These are phyloP conservation scores for Ambispora gerdemannii DNA, from an alignment of 192 early-diverging fungal genomes.

Conservation along the genomic window DNA sequence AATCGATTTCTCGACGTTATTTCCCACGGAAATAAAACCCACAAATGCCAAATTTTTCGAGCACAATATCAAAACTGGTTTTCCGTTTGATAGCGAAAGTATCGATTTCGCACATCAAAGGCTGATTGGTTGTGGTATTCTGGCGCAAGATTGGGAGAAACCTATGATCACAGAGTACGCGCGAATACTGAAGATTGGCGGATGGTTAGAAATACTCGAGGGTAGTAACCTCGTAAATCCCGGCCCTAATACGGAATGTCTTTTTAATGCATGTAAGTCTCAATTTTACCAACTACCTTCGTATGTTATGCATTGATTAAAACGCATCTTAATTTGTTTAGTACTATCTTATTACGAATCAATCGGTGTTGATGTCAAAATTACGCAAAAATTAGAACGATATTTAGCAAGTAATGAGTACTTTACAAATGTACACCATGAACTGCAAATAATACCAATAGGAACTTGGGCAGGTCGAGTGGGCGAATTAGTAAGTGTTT, in stretches of 20 bases:
- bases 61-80: not conserved
- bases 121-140: not conserved
- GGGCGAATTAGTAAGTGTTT: not conserved
- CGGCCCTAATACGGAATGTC: not conserved
- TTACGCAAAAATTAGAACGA: not conserved
- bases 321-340: not conserved
- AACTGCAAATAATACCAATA: not conserved
- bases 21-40: not conserved
- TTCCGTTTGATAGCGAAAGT: not conserved
- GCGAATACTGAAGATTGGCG: slow-evolving; percentile 40
- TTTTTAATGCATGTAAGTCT: not conserved
- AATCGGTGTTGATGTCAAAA: not conserved
- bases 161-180: slow-evolving; percentile 34
- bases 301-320: not conserved
- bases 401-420: not conserved
- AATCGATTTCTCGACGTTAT: not conserved
- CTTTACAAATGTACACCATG: not conserved
- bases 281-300: not conserved
- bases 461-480: not conserved
- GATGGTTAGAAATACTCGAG: slow-evolving; percentile 41
- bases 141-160: not conserved
- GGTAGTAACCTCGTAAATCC: not conserved
- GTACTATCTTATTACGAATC: not conserved
- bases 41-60: not conserved
- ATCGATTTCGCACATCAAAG: not conserved